phyloP scores from a whole-genome alignment of 148 eudicot genomes.

The Rheum nobile region DNA sequence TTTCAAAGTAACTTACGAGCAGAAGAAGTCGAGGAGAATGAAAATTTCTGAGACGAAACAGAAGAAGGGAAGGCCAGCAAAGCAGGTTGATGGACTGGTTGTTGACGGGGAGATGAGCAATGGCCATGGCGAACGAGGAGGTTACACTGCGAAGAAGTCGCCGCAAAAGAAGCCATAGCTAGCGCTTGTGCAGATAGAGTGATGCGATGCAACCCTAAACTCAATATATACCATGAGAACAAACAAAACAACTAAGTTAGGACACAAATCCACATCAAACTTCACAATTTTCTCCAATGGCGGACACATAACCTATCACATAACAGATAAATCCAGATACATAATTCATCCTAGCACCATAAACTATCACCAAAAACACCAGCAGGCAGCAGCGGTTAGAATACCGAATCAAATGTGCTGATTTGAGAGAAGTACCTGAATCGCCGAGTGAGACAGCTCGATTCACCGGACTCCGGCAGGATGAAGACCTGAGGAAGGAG shows the following conservation, averaged over 20 bases:
- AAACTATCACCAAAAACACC: not conserved
- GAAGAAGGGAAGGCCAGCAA: not conserved
- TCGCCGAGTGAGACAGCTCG: not conserved
- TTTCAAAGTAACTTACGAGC: not conserved
- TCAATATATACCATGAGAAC: not conserved
- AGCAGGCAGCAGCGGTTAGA: not conserved
- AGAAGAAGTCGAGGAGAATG: not conserved
- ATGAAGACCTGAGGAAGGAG: not conserved
- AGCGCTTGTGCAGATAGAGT: not conserved
- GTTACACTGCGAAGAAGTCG: constrained; percentile 1
- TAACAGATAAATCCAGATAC: not conserved
- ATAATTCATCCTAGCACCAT: not conserved
- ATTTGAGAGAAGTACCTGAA: not conserved
- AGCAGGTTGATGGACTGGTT: not conserved
- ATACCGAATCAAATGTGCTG: not conserved
- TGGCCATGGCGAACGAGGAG: not conserved
- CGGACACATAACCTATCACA: not conserved
- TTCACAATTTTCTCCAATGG: not conserved
- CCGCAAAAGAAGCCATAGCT: constrained; percentile 2
- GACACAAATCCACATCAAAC: not conserved
- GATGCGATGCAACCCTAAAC: not conserved
- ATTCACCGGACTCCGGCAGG: not conserved
- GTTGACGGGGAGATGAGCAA: constrained; percentile 1
- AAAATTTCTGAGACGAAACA: not conserved
- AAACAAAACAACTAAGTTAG: not conserved